Conservation (phyloP, 345 rosid species). For the Eucalyptus dawsonii region DNA sequence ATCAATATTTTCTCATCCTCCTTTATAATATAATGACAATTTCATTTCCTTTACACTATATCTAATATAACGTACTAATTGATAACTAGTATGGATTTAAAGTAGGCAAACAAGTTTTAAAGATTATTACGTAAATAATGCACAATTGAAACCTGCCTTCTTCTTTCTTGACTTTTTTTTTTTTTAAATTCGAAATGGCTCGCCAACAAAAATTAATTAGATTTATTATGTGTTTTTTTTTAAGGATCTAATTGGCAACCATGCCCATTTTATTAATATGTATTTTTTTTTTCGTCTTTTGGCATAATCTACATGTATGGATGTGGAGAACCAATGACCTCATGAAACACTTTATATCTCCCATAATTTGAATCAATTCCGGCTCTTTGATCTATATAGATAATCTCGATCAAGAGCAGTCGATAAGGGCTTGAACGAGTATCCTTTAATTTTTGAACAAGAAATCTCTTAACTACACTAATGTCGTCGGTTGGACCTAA, state of each 20-base stretch:
- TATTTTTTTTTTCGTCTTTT: neutral
- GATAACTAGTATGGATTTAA: fast-evolving
- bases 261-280: fast-evolving
- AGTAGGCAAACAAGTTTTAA: fast-evolving
- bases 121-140: fast-evolving
- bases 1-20: neutral
- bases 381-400: no score
- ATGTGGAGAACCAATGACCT: neutral
- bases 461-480: no score
- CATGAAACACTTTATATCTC: fast-evolving
- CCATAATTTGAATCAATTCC: fast-evolving
- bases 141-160: fast-evolving
- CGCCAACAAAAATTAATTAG: fast-evolving
- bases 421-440: fast-evolving
- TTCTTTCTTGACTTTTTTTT: no score
- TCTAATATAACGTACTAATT: fast-evolving
- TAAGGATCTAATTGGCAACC: fast-evolving
- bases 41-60: fast-evolving
- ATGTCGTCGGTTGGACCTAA: no score
- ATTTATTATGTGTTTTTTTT: no score
- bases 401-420: fast-evolving
- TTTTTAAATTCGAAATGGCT: fast-evolving
- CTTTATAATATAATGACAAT: neutral
- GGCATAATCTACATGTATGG: neutral
- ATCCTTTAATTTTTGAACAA: fast-evolving